Evolutionary conservation across 805 yeast species (phyloP).

Genomic region (Pichia cabralensis): DNA sequence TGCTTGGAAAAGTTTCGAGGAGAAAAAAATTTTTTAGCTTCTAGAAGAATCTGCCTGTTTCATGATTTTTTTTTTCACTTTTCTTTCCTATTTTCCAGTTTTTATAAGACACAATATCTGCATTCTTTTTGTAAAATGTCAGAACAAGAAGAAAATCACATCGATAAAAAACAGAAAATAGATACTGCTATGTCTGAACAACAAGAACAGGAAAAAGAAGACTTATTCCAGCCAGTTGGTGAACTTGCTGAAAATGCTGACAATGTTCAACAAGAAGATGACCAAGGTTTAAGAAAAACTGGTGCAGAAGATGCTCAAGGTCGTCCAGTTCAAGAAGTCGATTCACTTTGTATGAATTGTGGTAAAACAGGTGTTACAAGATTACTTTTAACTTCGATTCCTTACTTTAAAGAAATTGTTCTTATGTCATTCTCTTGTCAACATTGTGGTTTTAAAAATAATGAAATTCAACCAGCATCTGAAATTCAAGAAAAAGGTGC

Average conservation of each 20-base stretch:
- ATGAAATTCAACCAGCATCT: conserved; percentile 94
- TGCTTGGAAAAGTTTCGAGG: too few species aligned
- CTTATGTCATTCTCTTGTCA: conserved; percentile 94
- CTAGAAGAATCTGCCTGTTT: too few species aligned
- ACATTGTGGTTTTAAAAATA: conserved; percentile 84
- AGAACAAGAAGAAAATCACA: conserved; percentile 1
- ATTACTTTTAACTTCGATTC: conserved; percentile 77
- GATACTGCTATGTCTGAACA: conserved; percentile 9
- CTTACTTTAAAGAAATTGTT: conserved; percentile 83
- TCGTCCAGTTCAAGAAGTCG: conserved; percentile 91
- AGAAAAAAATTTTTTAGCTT: too few species aligned
- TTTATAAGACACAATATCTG: too few species aligned
- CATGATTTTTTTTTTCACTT: too few species aligned
- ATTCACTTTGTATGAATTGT: conserved; percentile 95
- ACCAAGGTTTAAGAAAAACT: conserved; percentile 38
- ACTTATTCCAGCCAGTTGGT: conserved; percentile 50
- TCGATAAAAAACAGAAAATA: conserved; percentile 21
- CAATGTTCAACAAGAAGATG: conserved; percentile 10
- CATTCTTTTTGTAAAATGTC: too few species aligned
- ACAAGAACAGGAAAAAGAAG: conserved; percentile 23
- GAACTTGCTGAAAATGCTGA: conserved; percentile 42
- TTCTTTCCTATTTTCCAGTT: too few species aligned
- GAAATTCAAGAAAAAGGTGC: conserved; percentile 84
- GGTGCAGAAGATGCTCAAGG: conserved; percentile 82
- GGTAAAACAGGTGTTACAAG: conserved; percentile 77